Evolutionary conservation across 352 stramenopile genomes (phyloP).

Genomic region (Aphanomyces euteiches): DNA sequence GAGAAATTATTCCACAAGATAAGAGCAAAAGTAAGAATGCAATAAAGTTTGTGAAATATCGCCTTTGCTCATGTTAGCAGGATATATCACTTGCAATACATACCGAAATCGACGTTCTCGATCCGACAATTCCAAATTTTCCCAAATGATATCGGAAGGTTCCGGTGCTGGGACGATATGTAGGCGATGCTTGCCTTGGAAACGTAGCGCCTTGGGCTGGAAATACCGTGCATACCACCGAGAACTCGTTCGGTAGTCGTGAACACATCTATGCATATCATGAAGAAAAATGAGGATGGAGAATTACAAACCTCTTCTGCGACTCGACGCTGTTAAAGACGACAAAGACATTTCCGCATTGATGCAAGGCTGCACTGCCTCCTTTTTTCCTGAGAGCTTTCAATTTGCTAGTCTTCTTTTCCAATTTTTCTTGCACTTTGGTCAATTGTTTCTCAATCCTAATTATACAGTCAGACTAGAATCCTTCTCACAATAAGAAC

Average conservation of each 20-base stretch:
- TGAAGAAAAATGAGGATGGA: background rate
- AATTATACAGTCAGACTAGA: background rate
- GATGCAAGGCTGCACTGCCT: slow-evolving; percentile 37
- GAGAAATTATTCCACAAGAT: slow-evolving; percentile 73
- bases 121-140: slow-evolving; percentile 74
- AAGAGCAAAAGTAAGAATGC: slow-evolving; percentile 73
- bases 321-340: slow-evolving; percentile 88
- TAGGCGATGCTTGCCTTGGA: slow-evolving; percentile 51
- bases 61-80: slow-evolving; percentile 10
- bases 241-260: slow-evolving; percentile 65
- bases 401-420: slow-evolving; percentile 62
- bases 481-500: background rate
- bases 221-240: slow-evolving; percentile 45
- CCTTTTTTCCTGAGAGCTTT: slow-evolving; percentile 46
- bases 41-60: slow-evolving; percentile 65
- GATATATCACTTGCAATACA: background rate
- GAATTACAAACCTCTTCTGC: slow-evolving; percentile 36
- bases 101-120: slow-evolving; percentile 51
- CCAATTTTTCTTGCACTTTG: slow-evolving; percentile 38
- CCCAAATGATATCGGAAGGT: slow-evolving; percentile 85
- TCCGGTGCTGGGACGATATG: slow-evolving; percentile 57
- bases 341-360: slow-evolving; percentile 77
- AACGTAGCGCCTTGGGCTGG: slow-evolving; percentile 62
- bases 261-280: slow-evolving; percentile 40
- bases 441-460: slow-evolving; percentile 38